A percentile compares a stretch with the other conserved stretches of the same genome.
phyloP scores from a whole-genome alignment of 202 grass and related monocot genomes.

The Carex arenaria region DNA sequence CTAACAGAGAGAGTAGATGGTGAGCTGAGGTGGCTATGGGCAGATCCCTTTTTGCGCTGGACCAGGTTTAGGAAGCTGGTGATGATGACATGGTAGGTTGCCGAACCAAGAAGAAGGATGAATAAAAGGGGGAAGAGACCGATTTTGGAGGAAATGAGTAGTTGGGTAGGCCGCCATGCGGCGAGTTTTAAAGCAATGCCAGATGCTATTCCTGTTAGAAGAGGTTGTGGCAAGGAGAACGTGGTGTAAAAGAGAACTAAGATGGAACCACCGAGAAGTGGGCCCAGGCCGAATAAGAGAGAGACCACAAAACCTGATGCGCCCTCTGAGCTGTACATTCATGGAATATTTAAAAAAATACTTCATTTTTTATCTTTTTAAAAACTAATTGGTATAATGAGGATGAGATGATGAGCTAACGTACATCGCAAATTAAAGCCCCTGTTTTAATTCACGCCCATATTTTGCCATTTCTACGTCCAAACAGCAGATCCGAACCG shows the following conservation, averaged over 20 bases:
- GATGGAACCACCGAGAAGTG: conserved; percentile 79
- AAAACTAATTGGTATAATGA: not conserved
- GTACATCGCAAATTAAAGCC: too few species aligned
- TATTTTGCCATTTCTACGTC: too few species aligned
- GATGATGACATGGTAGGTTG: conserved; percentile 37
- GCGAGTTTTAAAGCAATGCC: conserved; percentile 90
- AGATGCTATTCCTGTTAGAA: conserved; percentile 89
- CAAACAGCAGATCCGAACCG: too few species aligned
- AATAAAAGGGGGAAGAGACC: conserved; percentile 48
- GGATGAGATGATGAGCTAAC: too few species aligned
- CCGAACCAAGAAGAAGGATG: conserved; percentile 48
- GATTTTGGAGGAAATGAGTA: conserved; percentile 73
- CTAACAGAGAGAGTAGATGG: conserved; percentile 61
- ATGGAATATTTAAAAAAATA: not conserved
- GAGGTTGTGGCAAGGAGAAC: conserved; percentile 73
- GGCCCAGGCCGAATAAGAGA: conserved; percentile 87
- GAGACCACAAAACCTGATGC: conserved; percentile 81
- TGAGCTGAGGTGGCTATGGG: conserved; percentile 37
- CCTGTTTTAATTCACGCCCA: too few species aligned
- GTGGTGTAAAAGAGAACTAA: conserved; percentile 60
- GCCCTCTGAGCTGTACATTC: conserved; percentile 55
- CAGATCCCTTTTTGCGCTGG: conserved; percentile 56
- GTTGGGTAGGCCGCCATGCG: conserved; percentile 83
- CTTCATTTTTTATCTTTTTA: not conserved
- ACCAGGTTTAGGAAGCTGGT: conserved; percentile 47